Evolutionary conservation across 257 asterid genomes (phyloP).

Genomic region (Nicotiana noctiflora): DNA sequence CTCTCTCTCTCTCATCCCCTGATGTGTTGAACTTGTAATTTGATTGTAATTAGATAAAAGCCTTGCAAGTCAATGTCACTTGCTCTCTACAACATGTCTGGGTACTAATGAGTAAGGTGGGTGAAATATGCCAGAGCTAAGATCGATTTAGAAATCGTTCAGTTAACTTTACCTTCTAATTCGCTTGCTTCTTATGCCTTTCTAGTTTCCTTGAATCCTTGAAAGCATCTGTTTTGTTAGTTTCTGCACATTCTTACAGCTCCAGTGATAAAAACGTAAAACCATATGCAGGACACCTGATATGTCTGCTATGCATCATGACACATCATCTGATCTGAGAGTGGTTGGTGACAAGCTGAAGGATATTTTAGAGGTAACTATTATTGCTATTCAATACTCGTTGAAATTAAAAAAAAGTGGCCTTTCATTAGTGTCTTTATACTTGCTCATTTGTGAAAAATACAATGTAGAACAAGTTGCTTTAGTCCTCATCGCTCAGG

Average conservation of each 20-base stretch:
- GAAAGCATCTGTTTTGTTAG: neutral
- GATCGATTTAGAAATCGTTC: neutral
- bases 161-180: neutral
- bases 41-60: neutral
- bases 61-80: neutral
- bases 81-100: neutral
- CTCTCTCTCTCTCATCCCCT: neutral
- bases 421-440: neutral
- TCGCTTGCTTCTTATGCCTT: neutral
- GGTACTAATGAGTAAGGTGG: neutral
- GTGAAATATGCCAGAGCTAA: neutral
- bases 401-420: neutral
- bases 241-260: neutral
- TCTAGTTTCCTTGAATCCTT: neutral
- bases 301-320: conserved; percentile 94
- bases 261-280: neutral
- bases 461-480: neutral
- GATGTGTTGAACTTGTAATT: neutral
- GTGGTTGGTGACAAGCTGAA: conserved; percentile 58
- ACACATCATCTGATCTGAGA: conserved; percentile 59
- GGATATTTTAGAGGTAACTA: conserved; percentile 56
- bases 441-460: neutral
- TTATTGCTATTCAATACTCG: neutral
- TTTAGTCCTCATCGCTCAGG: neutral
- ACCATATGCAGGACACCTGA: conserved; percentile 69